Evolutionary conservation across 2,329 filamentous ascomycete genomes (phyloP).

Genomic region (Boeremia lycopersici): DNA sequence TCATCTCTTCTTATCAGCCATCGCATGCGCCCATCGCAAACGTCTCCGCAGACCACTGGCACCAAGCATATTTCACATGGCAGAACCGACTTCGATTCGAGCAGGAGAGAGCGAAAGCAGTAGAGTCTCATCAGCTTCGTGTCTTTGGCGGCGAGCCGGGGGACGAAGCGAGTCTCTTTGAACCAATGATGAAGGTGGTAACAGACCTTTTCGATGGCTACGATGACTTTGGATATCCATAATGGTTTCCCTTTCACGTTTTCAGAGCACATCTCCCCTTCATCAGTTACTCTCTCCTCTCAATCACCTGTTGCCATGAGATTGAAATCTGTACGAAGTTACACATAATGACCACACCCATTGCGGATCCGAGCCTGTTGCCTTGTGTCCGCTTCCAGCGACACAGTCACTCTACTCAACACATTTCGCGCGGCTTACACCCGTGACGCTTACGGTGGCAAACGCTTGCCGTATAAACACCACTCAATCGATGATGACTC

Average conservation of each 20-base stretch:
- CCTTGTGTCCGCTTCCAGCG: not conserved
- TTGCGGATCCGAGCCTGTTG: not conserved
- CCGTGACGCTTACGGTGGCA: not conserved
- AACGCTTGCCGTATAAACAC: not conserved
- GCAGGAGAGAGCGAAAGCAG: conserved; percentile 34
- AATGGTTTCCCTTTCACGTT: conserved; percentile 19
- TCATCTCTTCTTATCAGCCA: conserved; percentile 30
- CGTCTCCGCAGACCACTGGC: conserved; percentile 39
- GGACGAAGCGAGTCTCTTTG: conserved; percentile 51
- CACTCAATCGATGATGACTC: conserved; percentile 32
- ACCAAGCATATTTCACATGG: conserved; percentile 47
- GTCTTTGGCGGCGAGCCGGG: conserved; percentile 53
- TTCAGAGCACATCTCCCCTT: conserved; percentile 11
- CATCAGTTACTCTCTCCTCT: conserved; percentile 18
- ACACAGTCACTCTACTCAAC: not conserved
- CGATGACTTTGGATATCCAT: conserved; percentile 53
- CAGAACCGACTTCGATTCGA: conserved; percentile 41
- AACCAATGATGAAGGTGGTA: conserved; percentile 55
- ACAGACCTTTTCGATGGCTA: conserved; percentile 53
- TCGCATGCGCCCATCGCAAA: conserved; percentile 23
- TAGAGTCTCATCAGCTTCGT: conserved; percentile 47
- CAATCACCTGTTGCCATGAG: conserved; percentile 1
- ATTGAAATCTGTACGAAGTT: conserved; percentile 8
- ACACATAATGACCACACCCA: not conserved
- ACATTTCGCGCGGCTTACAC: not conserved